Conservation (phyloP, 192 early-diverging fungal species). For the Entomortierella lignicola region DNA sequence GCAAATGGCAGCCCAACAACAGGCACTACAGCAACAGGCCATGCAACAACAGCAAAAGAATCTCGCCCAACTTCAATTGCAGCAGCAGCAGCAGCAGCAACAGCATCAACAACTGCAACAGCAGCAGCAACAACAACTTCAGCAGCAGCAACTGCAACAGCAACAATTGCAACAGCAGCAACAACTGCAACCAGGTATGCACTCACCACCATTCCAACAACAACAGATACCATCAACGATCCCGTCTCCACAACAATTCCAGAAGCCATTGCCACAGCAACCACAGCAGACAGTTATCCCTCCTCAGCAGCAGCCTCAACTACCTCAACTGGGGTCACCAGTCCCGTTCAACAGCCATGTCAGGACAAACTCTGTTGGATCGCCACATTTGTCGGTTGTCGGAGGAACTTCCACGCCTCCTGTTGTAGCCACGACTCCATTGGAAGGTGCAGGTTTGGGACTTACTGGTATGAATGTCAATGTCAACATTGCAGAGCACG, state of each 20-base stretch:
- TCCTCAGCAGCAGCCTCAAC: slow-evolving; percentile 14
- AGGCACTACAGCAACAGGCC: slow-evolving; percentile 1
- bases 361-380: slow-evolving; percentile 36
- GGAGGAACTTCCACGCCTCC: neutral
- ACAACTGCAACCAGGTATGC: slow-evolving; percentile 2
- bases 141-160: slow-evolving; percentile 5
- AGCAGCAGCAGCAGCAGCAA: slow-evolving; percentile 1
- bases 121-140: slow-evolving; percentile 6
- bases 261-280: slow-evolving; percentile 16
- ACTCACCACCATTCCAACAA: slow-evolving; percentile 5
- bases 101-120: neutral
- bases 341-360: slow-evolving; percentile 30
- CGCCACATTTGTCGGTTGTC: slow-evolving; percentile 1
- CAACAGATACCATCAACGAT: slow-evolving; percentile 6
- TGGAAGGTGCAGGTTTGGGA: slow-evolving; percentile 18
- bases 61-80: neutral
- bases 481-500: slow-evolving; percentile 29
- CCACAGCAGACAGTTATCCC: slow-evolving; percentile 1
- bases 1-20: slow-evolving; percentile 24
- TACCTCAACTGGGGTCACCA: slow-evolving; percentile 23
- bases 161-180: slow-evolving; percentile 6
- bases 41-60: slow-evolving; percentile 1
- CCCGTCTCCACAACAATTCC: slow-evolving; percentile 9
- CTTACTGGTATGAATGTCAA: slow-evolving; percentile 21
- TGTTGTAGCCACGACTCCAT: slow-evolving; percentile 7